Conservation (phyloP, 129 eudicot species). For the Deinandra increscens region DNA sequence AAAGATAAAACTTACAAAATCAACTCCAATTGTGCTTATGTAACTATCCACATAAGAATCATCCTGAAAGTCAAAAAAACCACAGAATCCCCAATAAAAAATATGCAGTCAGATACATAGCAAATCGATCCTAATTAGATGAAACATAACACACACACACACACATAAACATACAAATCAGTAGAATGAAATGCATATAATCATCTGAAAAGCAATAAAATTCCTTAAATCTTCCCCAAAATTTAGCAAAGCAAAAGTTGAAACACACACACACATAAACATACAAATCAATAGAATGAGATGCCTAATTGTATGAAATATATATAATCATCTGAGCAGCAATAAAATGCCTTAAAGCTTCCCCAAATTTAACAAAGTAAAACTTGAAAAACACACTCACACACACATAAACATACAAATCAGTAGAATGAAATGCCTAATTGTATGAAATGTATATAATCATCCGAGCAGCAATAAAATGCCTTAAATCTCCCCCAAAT, state of each 20-base stretch:
- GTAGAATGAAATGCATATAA: too few species aligned
- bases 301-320: too few species aligned
- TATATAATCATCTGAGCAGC: too few species aligned
- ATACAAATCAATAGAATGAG: not conserved
- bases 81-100: not conserved
- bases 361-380: too few species aligned
- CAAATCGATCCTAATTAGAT: not conserved
- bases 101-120: not conserved
- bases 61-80: conserved; percentile 57
- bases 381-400: too few species aligned
- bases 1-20: conserved; percentile 62
- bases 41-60: conserved; percentile 97
- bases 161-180: not conserved
- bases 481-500: too few species aligned
- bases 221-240: too few species aligned
- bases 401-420: too few species aligned
- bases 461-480: not conserved
- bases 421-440: not conserved
- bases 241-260: too few species aligned
- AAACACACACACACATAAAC: not conserved
- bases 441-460: too few species aligned
- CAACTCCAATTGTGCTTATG: conserved; percentile 99
- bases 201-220: too few species aligned
- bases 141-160: too few species aligned
- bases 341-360: not conserved